Evolutionary conservation across 2,329 filamentous ascomycete species (phyloP).

Genomic region (Colletotrichum lupini): DNA sequence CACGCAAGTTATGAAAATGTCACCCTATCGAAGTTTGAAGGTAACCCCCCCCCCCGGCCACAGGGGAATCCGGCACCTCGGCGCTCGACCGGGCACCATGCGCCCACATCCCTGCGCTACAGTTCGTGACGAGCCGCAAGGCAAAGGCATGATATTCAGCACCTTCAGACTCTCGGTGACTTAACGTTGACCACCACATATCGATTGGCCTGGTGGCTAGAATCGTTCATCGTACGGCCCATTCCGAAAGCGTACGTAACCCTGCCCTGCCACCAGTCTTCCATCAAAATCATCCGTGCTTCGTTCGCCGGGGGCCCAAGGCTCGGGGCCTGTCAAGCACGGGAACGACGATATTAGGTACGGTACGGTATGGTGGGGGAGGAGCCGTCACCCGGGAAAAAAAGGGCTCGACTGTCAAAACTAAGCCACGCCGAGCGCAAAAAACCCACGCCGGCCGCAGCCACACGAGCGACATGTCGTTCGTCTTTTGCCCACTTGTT

Average conservation of each 20-base stretch:
- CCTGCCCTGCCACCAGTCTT: neutral
- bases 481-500: neutral
- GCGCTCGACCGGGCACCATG: neutral
- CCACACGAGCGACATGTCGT: neutral
- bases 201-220: neutral
- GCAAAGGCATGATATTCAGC: neutral
- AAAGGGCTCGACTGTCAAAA: neutral
- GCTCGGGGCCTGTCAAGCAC: neutral
- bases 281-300: neutral
- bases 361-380: neutral
- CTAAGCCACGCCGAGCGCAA: slow-evolving; percentile 8
- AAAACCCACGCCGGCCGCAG: neutral
- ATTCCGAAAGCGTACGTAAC: neutral
- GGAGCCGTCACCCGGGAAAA: neutral
- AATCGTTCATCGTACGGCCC: neutral
- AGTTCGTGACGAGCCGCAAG: neutral
- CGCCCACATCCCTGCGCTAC: neutral
- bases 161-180: no score
- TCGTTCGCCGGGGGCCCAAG: neutral
- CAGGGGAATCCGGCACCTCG: neutral
- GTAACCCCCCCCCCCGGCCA: neutral
- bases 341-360: neutral
- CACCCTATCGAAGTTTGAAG: neutral
- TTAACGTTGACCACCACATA: no score
- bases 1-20: neutral